Conservation (phyloP, 1,139 yeast species). For the Starmera stellimalicola region DNA sequence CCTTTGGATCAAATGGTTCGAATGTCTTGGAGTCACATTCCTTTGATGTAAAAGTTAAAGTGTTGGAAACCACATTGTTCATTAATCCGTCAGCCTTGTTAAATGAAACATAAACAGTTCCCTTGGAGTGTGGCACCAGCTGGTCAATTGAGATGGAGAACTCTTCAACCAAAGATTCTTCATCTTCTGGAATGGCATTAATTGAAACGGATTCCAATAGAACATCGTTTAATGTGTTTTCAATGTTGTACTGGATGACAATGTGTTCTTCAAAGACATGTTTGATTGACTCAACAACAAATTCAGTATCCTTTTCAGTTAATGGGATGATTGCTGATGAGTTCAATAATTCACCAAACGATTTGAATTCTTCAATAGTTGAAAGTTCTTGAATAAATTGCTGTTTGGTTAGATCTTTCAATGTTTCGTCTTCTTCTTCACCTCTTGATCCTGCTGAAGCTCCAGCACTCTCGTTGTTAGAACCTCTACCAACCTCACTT, state of each 20-base stretch:
- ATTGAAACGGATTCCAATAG: conserved; percentile 76
- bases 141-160: conserved; percentile 67
- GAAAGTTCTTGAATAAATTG: conserved; percentile 60
- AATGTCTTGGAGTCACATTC: conserved; percentile 75
- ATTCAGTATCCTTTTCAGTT: conserved; percentile 91
- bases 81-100: conserved; percentile 38
- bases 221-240: conserved; percentile 75
- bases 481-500: conserved; percentile 4
- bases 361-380: conserved; percentile 55
- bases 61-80: conserved; percentile 48
- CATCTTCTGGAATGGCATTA: conserved; percentile 49
- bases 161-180: conserved; percentile 53
- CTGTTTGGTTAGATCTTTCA: conserved; percentile 36
- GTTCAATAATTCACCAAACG: conserved; percentile 69
- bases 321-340: conserved; percentile 60
- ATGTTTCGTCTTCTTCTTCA: conserved; percentile 18
- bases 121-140: conserved; percentile 62
- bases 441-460: conserved; percentile 1
- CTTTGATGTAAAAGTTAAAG: conserved; percentile 65
- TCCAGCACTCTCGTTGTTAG: background rate
- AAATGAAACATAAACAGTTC: conserved; percentile 73
- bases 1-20: conserved; percentile 67
- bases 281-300: conserved; percentile 76
- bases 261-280: conserved; percentile 72
- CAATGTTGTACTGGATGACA: conserved; percentile 77